Base-by-base conservation (phyloP, 441 rosid genomes). In the Lepidium campestre region DNA sequence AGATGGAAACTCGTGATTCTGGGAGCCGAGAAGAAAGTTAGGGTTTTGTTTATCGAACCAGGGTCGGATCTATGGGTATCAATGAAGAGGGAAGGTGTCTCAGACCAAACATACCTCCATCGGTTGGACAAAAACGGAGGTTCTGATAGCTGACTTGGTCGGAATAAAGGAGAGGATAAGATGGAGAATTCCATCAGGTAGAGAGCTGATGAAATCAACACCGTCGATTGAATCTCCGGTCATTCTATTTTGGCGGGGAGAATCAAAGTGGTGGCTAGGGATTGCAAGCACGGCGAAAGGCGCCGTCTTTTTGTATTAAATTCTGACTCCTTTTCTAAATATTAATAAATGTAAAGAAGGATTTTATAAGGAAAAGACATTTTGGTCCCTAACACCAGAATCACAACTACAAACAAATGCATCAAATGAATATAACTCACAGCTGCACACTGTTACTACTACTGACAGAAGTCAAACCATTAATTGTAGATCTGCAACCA, bases 101-200 rank as follows among this genome's bases (percentile, higher is more conserved):
- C 72, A 10, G 17, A 52, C 77, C 77, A 73, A 2, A 73, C 68
- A 22, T 36, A 14, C 41, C 65, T 52, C 77, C 77, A 73, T 14
- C 77, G 77, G 1, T 52, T 66, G 44, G 77, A 66, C 57, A 73
- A 53, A 53, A 17, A 47, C 39, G 5, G 77, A 58, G 50, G 68
- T 73, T 73, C 50, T 53, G 44, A 73, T 73, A 5, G 72, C 62
- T 8, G 50, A 45, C 18, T 66, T 73, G 11, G 72, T 66, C 50
- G 68, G 72, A 10, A 66, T 7, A 2, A 17, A 52, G 37, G 77
- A 73, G 36, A 73, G 72, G 68, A 73, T 73, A 20, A 29, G 63
- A 29, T 73, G 77, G 61, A 73, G 77, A 40, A 73, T 44, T 29
- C 25, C 27, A 44, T 66, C 67, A 0, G 77, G 77, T 27, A 73